Evolutionary conservation across 1,284 basidiomycete species (phyloP), one percentile per base, ranked within the genome.

Genomic region (Apiotrichum mycotoxinovorans): DNA sequence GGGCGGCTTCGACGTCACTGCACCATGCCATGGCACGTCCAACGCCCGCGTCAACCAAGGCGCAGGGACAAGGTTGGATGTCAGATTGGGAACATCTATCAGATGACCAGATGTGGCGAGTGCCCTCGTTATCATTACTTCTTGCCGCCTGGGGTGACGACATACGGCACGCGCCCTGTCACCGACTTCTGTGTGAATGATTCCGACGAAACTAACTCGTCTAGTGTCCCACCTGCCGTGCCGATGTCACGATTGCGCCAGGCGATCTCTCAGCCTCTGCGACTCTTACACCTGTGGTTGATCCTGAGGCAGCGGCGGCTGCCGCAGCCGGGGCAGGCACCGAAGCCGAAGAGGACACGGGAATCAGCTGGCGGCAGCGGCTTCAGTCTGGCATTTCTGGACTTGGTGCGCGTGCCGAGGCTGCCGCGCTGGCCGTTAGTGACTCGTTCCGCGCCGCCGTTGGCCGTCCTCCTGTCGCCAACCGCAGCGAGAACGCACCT

Each of bases 201-300:
- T n/a, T n/a, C n/a, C n/a, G n/a, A n/a, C 51, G 11, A 37, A 15
- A 38, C 27, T 33, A 17, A 46, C 18, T n/a, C 20, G 18, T 5
- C 8, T 63, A 93, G 90, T 93, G 90, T 66, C 90, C 90, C 17
- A 83, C 91, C 1, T 92, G 90, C 79, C 89, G 91, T 73, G 86
- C 88, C 43, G 89, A 92, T 69, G 89, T 92, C 38, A 91, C 89
- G 2, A 82, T 85, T 54, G 85, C 87, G 9, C 51, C 65, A 8
- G 40, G 44, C 14, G 58, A 60, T 52, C 54, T 63, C n/a, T 57
- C 58, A 38, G 45, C 40, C 4, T 63, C 62, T 20, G 40, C 56
- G 23, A 60, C 56, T 4, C 56, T 63, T 20, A 63, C 62, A 17
- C 62, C 62, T 11, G 58, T 63, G 3, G 62, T 62, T 3, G 57